phyloP scores from a whole-genome alignment of 352 stramenopile genomes.

The Phytophthora rubi region DNA sequence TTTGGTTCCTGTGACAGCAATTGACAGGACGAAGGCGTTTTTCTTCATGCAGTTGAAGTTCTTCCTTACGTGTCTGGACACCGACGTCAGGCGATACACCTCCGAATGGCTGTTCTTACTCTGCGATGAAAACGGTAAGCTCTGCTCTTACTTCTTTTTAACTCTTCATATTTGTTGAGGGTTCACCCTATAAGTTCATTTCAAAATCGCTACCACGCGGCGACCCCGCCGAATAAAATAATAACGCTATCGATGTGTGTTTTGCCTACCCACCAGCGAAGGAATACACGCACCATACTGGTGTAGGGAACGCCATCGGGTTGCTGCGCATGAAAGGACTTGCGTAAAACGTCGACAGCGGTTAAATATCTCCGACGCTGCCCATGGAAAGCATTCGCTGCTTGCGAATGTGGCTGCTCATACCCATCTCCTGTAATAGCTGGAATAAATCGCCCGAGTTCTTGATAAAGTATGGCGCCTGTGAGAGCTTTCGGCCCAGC shows the following conservation, averaged over 20 bases:
- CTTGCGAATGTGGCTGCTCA: slow-evolving; percentile 80
- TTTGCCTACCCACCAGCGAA: slow-evolving; percentile 47
- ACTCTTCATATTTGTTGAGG: slow-evolving; percentile 8
- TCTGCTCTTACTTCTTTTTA: slow-evolving; percentile 14
- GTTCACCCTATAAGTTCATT: slow-evolving; percentile 28
- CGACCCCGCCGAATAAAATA: slow-evolving; percentile 36
- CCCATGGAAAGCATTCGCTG: slow-evolving; percentile 72
- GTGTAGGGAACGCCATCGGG: slow-evolving; percentile 77
- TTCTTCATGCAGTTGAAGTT: slow-evolving; percentile 72
- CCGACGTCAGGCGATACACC: slow-evolving; percentile 67
- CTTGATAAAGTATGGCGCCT: slow-evolving; percentile 89
- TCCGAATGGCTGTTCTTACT: slow-evolving; percentile 80
- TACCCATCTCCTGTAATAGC: slow-evolving; percentile 83
- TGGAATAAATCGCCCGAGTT: slow-evolving; percentile 88
- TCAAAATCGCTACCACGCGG: slow-evolving; percentile 35
- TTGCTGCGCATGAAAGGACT: slow-evolving; percentile 73
- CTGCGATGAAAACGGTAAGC: slow-evolving; percentile 77
- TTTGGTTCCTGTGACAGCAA: not conserved
- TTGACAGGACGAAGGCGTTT: slow-evolving; percentile 29
- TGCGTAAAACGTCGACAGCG: slow-evolving; percentile 31
- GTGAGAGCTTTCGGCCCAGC: slow-evolving; percentile 78
- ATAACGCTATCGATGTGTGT: slow-evolving; percentile 27
- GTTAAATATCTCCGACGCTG: slow-evolving; percentile 32
- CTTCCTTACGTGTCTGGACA: slow-evolving; percentile 79
- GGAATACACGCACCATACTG: slow-evolving; percentile 73